phyloP scores from a whole-genome alignment of 768 basidiomycete species.

The Leccinum pellstonianum region DNA sequence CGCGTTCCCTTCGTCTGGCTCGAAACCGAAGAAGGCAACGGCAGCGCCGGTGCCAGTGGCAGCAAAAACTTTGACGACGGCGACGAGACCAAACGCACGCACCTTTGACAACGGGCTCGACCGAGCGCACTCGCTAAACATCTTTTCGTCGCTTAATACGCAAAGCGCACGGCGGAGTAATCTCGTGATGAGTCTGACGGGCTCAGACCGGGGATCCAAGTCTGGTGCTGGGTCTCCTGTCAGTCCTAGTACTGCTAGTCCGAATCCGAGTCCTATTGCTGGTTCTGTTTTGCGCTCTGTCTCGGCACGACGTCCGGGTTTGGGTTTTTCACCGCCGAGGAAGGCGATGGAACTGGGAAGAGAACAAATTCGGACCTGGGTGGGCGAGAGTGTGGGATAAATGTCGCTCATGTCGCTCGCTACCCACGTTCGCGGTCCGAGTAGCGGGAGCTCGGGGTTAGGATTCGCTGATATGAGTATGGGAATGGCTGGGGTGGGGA shows the following conservation, averaged over 20 bases:
- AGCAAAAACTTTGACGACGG: no score
- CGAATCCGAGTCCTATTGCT: no score
- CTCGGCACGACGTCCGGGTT: background rate
- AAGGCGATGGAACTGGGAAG: background rate
- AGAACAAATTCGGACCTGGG: background rate
- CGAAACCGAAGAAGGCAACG: constrained; percentile 33
- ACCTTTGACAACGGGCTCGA: constrained; percentile 2
- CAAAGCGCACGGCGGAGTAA: constrained; percentile 20
- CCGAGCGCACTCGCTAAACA: constrained; percentile 9
- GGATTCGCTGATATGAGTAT: no score
- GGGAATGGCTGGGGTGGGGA: no score
- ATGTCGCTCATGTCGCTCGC: constrained; percentile 11
- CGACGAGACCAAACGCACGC: background rate
- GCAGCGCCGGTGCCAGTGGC: background rate
- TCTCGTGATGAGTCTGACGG: constrained; percentile 27
- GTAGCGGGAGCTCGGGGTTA: background rate
- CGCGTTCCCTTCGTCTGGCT: constrained; percentile 52
- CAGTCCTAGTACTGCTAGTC: no score
- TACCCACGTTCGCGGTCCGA: constrained; percentile 3
- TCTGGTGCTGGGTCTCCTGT: background rate
- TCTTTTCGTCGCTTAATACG: constrained; percentile 17
- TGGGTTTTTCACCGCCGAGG: background rate
- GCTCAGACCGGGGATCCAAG: constrained; percentile 7
- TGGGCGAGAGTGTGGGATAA: no score
- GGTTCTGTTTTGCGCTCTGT: background rate